phyloP scores from a whole-genome alignment of 2,329 filamentous ascomycete genomes.

The Ustulina deusta region DNA sequence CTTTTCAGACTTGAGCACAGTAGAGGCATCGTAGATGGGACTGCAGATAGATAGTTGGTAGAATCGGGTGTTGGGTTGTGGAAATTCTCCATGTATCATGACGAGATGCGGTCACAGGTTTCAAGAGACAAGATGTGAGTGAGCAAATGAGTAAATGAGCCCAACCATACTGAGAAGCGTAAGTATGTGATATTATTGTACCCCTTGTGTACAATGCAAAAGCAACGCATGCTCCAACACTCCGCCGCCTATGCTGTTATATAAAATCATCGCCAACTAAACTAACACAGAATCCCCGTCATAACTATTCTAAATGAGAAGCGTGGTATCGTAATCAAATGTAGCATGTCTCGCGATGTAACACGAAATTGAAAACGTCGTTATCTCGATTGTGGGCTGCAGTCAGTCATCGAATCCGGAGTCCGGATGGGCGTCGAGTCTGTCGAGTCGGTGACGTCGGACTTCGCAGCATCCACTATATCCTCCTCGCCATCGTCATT shows the following conservation, averaged over 20 bases:
- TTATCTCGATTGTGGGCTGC: slow-evolving; percentile 44
- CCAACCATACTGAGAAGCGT: slow-evolving; percentile 18
- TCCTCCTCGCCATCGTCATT: slow-evolving; percentile 47
- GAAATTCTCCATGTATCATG: background rate
- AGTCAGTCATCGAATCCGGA: slow-evolving; percentile 45
- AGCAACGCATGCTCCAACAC: slow-evolving; percentile 29
- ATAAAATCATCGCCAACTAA: slow-evolving; percentile 17
- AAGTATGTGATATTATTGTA: slow-evolving; percentile 38
- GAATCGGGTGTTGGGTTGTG: background rate
- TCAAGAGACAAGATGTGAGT: background rate
- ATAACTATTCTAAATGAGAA: slow-evolving; percentile 27
- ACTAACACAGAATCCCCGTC: background rate
- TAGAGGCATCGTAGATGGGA: background rate
- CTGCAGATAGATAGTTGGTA: background rate
- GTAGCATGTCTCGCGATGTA: background rate
- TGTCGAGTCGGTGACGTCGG: slow-evolving; percentile 48
- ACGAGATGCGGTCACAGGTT: background rate
- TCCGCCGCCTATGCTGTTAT: slow-evolving; percentile 27
- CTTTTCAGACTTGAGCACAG: slow-evolving; percentile 11
- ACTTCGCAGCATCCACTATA: slow-evolving; percentile 42
- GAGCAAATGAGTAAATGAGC: slow-evolving; percentile 7
- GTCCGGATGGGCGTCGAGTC: slow-evolving; percentile 47
- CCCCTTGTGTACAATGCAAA: slow-evolving; percentile 25
- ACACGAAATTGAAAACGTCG: background rate
- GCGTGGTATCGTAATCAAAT: slow-evolving; percentile 31